Evolutionary conservation across 441 rosid species (phyloP), one percentile per base, ranked within the genome.

Genomic region (Erodium moschatum): DNA sequence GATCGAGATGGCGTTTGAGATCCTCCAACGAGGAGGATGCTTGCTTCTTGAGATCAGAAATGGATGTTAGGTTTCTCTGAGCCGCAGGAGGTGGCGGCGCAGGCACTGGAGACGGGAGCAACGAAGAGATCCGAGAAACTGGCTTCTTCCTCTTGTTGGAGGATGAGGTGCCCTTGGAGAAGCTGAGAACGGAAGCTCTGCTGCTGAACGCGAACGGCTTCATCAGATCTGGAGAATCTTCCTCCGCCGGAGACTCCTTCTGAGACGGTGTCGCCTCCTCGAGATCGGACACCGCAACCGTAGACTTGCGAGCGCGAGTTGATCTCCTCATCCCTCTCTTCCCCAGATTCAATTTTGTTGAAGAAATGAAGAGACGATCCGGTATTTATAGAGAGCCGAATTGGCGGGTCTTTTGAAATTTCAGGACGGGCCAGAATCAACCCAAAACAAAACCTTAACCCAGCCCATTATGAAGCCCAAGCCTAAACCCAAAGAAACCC

Each of bases 21-120:
- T 83, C 83, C n/a, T 76, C 80, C 73, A 81, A 13, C 66, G 77
- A 77, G 15, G 84, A 83, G 44, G 76, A 75, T 2, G 74, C 77
- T 61, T 83, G 67, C 19, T 73, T 76, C 71, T 74, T 80, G 35
- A 83, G 82, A 62, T 83, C 87, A 50, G 78, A 35, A 69, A 83
- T 73, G 48, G 83, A 78, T 62, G 75, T 46, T 29, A 72, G 18
- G 35, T 54, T 40, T 70, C 73, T 76, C 10, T 33, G 77, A 8
- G 78, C 61, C 50, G n/a, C 1, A 7, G 82, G 72, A 42, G 84
- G 21, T 0, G 78, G 72, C 64, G 68, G 72, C 68, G 35, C 69
- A 63, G 44, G 44, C 16, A 8, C 48, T 61, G 31, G 71, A 67
- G 18, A 33, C 20, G 65, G 24, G 11, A 56, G 11, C 21, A 56